A percentile compares a stretch with the other conserved stretches of the same genome.
Evolutionary conservation across 345 rosid genomes (phyloP).

Genomic region (Citrus trifoliata): DNA sequence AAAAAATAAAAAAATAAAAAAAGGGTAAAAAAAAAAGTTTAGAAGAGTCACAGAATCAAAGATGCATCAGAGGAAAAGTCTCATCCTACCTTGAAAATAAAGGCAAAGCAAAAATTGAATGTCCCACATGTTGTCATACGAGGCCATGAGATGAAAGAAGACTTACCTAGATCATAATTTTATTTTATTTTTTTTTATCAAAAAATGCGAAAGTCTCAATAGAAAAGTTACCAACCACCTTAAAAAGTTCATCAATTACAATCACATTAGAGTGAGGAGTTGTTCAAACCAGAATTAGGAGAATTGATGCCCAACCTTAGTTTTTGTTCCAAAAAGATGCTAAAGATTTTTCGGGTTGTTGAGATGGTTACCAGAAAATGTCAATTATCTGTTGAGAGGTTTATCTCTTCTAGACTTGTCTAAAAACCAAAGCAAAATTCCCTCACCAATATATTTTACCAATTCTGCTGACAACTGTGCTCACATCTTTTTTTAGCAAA

Average conservation of each 20-base stretch:
- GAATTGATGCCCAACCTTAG: neutral
- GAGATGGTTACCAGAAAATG: slow-evolving; percentile 19
- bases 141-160: neutral
- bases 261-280: neutral
- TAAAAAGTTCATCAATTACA: neutral
- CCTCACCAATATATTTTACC: neutral
- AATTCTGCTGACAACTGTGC: neutral
- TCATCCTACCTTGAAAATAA: slow-evolving; percentile 10
- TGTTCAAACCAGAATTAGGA: neutral
- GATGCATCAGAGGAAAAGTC: neutral
- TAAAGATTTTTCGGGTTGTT: slow-evolving; percentile 8
- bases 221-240: slow-evolving; percentile 11
- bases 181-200: neutral
- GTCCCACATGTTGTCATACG: neutral
- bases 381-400: slow-evolving; percentile 21
- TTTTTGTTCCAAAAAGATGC: neutral
- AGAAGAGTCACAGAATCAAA: neutral
- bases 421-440: neutral
- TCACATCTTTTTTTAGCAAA: neutral
- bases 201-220: neutral
- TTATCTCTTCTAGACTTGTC: neutral
- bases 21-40: neutral
- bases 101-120: slow-evolving; percentile 8
- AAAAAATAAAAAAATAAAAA: too few species aligned
- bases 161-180: neutral